Evolutionary conservation across 2,329 filamentous ascomycete species (phyloP).

Genomic region (Aspergillus japonicus): DNA sequence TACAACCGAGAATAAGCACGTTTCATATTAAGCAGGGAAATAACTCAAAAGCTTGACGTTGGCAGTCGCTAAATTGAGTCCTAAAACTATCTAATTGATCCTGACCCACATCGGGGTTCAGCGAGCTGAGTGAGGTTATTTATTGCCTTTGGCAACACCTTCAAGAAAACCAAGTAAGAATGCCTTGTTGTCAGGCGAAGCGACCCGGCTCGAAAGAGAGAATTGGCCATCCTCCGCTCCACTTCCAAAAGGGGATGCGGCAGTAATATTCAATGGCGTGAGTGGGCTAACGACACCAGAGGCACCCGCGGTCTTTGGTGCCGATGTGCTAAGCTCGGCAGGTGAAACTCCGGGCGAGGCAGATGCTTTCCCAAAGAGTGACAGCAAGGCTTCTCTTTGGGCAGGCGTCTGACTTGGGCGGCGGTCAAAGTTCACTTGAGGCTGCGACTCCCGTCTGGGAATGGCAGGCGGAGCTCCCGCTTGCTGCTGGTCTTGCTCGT

Average conservation of each 20-base stretch:
- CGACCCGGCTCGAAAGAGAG: conserved; percentile 46
- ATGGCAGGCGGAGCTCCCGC: conserved; percentile 10
- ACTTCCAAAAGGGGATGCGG: conserved; percentile 19
- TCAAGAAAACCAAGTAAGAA: conserved; percentile 77
- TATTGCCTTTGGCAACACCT: conserved; percentile 48
- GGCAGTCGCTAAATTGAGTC: background rate
- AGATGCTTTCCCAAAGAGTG: conserved; percentile 59
- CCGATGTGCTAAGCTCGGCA: conserved; percentile 19
- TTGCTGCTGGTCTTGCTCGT: conserved; percentile 19
- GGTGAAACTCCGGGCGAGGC: conserved; percentile 25
- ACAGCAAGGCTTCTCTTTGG: conserved; percentile 55
- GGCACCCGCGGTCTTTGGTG: conserved; percentile 19
- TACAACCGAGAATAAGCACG: background rate
- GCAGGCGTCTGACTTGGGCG: conserved; percentile 44
- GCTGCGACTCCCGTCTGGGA: conserved; percentile 15
- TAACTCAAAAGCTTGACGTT: background rate
- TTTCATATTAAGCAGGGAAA: background rate
- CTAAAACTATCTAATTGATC: background rate
- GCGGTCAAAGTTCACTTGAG: conserved; percentile 32
- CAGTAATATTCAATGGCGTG: conserved; percentile 27
- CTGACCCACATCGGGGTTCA: background rate
- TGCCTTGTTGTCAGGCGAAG: conserved; percentile 68
- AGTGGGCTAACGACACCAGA: conserved; percentile 32
- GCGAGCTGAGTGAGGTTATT: conserved; percentile 19
- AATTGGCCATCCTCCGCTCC: conserved; percentile 45